A percentile compares a stretch with the other conserved stretches of the same genome.
phyloP scores from a whole-genome alignment of 1,139 yeast genomes.

The Suzukiozyma palmioleophila region DNA sequence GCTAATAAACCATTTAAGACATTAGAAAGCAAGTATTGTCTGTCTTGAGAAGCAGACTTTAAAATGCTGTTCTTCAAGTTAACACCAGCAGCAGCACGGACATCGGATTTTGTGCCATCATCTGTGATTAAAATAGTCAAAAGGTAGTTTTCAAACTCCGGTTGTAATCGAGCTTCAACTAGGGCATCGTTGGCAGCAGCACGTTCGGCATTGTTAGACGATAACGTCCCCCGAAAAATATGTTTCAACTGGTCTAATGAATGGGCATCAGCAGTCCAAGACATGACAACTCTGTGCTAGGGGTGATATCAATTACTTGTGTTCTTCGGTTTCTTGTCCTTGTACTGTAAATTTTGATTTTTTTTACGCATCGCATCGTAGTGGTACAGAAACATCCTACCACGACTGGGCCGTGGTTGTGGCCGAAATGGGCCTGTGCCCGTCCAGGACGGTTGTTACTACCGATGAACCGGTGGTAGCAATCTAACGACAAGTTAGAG shows the following conservation, averaged over 20 bases:
- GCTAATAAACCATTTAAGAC: slow-evolving; percentile 68
- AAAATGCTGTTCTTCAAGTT: slow-evolving; percentile 71
- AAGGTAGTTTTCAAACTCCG: slow-evolving; percentile 77
- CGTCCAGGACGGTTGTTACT: no score
- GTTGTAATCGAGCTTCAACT: slow-evolving; percentile 60
- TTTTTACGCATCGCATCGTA: neutral
- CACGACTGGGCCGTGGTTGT: neutral
- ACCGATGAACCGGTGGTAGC: no score
- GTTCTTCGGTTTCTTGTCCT: neutral
- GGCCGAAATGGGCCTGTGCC: no score
- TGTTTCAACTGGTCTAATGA: slow-evolving; percentile 59
- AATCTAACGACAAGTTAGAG: no score
- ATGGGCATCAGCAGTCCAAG: slow-evolving; percentile 61
- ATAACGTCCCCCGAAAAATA: slow-evolving; percentile 63
- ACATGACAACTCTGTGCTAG: slow-evolving; percentile 11
- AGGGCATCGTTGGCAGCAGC: slow-evolving; percentile 63
- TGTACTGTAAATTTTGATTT: neutral
- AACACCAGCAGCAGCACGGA: slow-evolving; percentile 87
- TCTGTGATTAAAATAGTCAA: slow-evolving; percentile 64
- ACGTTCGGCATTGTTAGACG: slow-evolving; percentile 52
- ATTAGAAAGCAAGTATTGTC: slow-evolving; percentile 56
- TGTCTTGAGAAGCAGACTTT: slow-evolving; percentile 27
- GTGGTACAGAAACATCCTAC: neutral
- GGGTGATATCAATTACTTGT: no score
- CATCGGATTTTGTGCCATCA: slow-evolving; percentile 35